Base-by-base conservation (phyloP, 2,329 filamentous ascomycete genomes). In the Lecanicillium sp. region DNA sequence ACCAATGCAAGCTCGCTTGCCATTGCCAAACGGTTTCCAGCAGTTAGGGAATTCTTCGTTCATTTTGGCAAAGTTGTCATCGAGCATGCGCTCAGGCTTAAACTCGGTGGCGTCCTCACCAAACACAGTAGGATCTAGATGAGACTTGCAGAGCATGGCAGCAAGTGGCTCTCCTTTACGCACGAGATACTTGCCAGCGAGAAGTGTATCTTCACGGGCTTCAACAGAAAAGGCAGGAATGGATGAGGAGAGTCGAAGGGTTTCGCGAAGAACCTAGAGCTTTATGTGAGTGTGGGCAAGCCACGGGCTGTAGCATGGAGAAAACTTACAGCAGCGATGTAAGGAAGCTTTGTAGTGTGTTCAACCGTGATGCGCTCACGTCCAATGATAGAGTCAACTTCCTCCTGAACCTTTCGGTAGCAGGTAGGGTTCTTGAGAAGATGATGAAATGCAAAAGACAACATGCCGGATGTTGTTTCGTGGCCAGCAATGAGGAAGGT, bases 1-100 rank as follows among this genome's bases (percentile, higher is more conserved):
- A 4, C 84, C 84, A 43, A 88, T 87, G 48, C 83, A 89, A 1
- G 66, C 79, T 38, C 84, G 65, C 45, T 72, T 67, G 2, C 83
- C 83, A 42, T 83, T 83, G 2, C 84, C 85, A 48, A 88, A 89
- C 3, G 84, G 81, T 59, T 84, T 83, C 78, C 76, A 83, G 22
- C 70, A 69, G 38, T 75, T 75, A 12, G 69, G 68, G 20, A 76
- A 80, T 5, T 84, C 66, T 18, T 74, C 73, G 43, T 76, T 72
- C 16, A 79, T 54, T 3, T 66, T 67, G 13, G 76, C 66, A 49
- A 86, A 87, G 17, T 73, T 68, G 12, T 79, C 80, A 29, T 84
- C 78, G 1, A 80, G 58, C 80, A 87, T 85, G 9, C 83, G 68
- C 53, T 87, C 83, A 0, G 84, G 83, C 38, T 67, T 70, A 60